A percentile compares a stretch with the other conserved stretches of the same genome.
These are phyloP conservation scores for Prosopis cineraria DNA, from an alignment of 306 rosid species.

Conservation along the genomic window DNA sequence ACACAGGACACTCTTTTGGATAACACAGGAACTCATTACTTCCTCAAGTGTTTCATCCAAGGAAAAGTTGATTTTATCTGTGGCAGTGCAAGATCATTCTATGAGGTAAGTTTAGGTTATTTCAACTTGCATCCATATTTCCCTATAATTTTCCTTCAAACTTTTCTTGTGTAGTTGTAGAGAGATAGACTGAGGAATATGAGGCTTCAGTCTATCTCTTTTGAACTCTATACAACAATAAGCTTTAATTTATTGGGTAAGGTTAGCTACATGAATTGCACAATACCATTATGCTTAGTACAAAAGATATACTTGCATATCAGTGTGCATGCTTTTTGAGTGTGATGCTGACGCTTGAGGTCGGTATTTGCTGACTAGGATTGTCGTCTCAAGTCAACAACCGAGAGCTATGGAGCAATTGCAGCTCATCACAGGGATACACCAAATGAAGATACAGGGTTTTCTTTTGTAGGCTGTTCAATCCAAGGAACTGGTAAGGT, in stretches of 20 bases:
- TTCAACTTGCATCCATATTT: neutral
- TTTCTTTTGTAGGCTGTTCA: slow-evolving; percentile 72
- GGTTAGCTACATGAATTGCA: no score
- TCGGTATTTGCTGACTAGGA: slow-evolving; percentile 42
- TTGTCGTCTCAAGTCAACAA: slow-evolving; percentile 61
- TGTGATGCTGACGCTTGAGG: neutral
- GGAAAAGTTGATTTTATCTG: slow-evolving; percentile 83
- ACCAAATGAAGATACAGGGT: slow-evolving; percentile 58
- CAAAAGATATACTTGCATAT: neutral
- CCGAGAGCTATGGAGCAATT: slow-evolving; percentile 73
- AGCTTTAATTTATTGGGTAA: no score
- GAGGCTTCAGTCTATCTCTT: no score
- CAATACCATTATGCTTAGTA: no score
- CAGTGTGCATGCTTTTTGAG: neutral
- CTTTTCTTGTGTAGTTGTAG: no score
- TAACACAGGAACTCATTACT: slow-evolving; percentile 74
- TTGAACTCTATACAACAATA: no score
- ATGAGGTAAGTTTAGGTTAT: slow-evolving; percentile 48
- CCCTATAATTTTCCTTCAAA: neutral
- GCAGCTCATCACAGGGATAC: slow-evolving; percentile 81
- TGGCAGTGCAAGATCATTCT: slow-evolving; percentile 79
- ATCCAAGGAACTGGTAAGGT: slow-evolving; percentile 67
- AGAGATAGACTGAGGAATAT: no score
- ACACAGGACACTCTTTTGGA: slow-evolving; percentile 87
- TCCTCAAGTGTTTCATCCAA: slow-evolving; percentile 60